These are phyloP conservation scores for Nevesoporus exiguus DNA, from an alignment of 768 basidiomycete genomes.

Conservation along the genomic window DNA sequence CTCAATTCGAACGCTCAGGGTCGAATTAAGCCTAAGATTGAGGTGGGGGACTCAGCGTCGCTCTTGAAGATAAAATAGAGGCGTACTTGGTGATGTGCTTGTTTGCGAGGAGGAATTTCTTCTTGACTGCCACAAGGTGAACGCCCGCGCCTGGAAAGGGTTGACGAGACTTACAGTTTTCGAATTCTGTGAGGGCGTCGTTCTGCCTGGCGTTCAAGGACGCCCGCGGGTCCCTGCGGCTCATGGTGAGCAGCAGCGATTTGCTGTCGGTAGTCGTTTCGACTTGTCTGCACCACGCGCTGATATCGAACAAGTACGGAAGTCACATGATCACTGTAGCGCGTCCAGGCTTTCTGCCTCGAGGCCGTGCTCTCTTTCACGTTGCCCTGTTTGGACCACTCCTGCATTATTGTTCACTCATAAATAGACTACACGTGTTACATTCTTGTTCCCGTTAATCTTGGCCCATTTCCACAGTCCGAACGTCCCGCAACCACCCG, in stretches of 20 bases:
- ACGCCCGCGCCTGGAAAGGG: not conserved
- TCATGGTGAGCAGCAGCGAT: conserved; percentile 29
- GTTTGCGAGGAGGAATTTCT: conserved; percentile 87
- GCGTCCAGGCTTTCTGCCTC: conserved; percentile 23
- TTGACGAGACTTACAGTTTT: conserved; percentile 59
- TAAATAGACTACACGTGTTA: conserved; percentile 23
- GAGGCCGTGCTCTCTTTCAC: conserved; percentile 28
- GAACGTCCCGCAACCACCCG: conserved; percentile 47
- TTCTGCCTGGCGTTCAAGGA: conserved; percentile 67
- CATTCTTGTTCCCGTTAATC: conserved; percentile 11
- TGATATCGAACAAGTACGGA: conserved; percentile 33
- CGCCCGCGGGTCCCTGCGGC: conserved; percentile 32
- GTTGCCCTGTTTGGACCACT: conserved; percentile 21
- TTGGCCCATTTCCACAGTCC: conserved; percentile 28
- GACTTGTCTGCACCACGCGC: conserved; percentile 27
- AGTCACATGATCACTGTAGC: conserved; percentile 29
- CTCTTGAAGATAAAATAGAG: not conserved
- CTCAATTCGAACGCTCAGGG: conserved; percentile 78
- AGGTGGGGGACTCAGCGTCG: conserved; percentile 8
- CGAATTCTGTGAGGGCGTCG: conserved; percentile 80
- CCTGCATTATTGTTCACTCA: conserved; percentile 13
- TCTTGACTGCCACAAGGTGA: conserved; percentile 66
- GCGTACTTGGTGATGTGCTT: conserved; percentile 87
- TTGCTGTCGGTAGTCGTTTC: conserved; percentile 22
- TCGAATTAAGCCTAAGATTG: conserved; percentile 69